Conservation (phyloP, 495 filamentous ascomycete species). For the Hypomontagnella monticulosa region DNA sequence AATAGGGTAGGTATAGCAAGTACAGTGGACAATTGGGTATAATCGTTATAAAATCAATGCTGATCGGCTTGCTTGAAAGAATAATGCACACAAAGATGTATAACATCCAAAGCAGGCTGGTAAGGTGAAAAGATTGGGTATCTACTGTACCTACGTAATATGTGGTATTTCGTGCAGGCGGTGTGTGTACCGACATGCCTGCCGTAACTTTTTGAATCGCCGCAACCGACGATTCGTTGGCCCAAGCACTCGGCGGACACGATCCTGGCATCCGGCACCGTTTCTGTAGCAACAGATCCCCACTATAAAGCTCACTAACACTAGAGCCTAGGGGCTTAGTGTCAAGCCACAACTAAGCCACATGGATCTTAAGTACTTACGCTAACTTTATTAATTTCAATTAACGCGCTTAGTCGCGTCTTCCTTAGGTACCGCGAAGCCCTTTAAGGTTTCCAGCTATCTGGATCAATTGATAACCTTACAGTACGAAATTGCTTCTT, state of each 20-base stretch:
- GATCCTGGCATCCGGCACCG: slow-evolving; percentile 11
- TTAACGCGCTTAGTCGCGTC: slow-evolving; percentile 40
- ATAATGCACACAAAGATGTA: slow-evolving; percentile 8
- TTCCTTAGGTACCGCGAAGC: background rate
- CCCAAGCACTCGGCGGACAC: slow-evolving; percentile 23
- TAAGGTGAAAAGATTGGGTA: slow-evolving; percentile 12
- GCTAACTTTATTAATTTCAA: slow-evolving; percentile 28
- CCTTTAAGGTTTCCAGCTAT: no score
- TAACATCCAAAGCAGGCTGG: slow-evolving; percentile 5
- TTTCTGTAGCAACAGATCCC: slow-evolving; percentile 33
- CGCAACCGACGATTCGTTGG: slow-evolving; percentile 14
- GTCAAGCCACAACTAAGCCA: slow-evolving; percentile 14
- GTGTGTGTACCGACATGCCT: slow-evolving; percentile 26
- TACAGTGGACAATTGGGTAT: slow-evolving; percentile 12
- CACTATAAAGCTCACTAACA: slow-evolving; percentile 6
- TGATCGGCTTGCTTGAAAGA: slow-evolving; percentile 10
- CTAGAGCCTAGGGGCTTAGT: background rate
- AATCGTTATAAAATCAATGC: slow-evolving; percentile 7
- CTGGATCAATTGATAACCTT: no score
- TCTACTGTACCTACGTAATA: slow-evolving; percentile 24
- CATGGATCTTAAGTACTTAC: background rate
- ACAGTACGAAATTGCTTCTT: no score
- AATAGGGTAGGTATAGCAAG: background rate
- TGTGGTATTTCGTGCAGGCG: slow-evolving; percentile 37
- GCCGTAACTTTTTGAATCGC: slow-evolving; percentile 6